phyloP scores from a whole-genome alignment of 2,329 filamentous ascomycete species.

The Penicillium sp. region DNA sequence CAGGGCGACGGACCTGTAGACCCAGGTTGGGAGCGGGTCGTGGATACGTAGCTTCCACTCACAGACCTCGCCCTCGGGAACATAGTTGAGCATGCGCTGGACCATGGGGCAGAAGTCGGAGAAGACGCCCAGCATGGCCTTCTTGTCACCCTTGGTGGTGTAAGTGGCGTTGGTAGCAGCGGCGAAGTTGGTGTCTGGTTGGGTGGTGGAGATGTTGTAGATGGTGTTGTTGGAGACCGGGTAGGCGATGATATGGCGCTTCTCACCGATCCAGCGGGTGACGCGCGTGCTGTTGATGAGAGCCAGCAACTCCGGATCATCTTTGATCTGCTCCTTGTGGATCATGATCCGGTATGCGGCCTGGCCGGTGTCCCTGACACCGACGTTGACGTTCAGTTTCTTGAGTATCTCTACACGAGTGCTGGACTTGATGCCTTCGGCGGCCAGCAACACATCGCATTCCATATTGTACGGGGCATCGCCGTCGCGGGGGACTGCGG shows the following conservation, averaged over 20 bases:
- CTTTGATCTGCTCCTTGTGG: slow-evolving; percentile 42
- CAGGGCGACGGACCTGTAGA: slow-evolving; percentile 50
- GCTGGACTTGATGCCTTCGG: slow-evolving; percentile 53
- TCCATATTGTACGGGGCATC: slow-evolving; percentile 47
- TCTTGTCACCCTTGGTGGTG: slow-evolving; percentile 59
- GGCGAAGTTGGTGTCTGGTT: slow-evolving; percentile 58
- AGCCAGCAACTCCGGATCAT: slow-evolving; percentile 50
- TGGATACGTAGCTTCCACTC: slow-evolving; percentile 64
- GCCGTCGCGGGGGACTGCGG: slow-evolving; percentile 52
- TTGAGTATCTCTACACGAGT: slow-evolving; percentile 44
- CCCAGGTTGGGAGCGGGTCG: slow-evolving; percentile 59
- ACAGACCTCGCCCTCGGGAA: slow-evolving; percentile 61
- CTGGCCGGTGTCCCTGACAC: slow-evolving; percentile 49
- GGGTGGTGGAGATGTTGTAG: slow-evolving; percentile 62
- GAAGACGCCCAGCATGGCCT: slow-evolving; percentile 58
- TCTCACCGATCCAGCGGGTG: slow-evolving; percentile 62
- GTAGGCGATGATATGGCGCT: slow-evolving; percentile 65
- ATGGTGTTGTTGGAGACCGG: slow-evolving; percentile 59
- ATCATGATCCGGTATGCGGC: slow-evolving; percentile 55
- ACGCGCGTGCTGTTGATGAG: slow-evolving; percentile 56
- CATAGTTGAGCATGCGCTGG: slow-evolving; percentile 56
- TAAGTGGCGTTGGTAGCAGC: slow-evolving; percentile 57
- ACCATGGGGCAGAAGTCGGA: slow-evolving; percentile 59
- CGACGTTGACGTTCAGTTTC: slow-evolving; percentile 35
- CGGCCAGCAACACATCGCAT: slow-evolving; percentile 51